Conservation (phyloP, 163 green algal species). For the Trebouxia gelatinosa region DNA sequence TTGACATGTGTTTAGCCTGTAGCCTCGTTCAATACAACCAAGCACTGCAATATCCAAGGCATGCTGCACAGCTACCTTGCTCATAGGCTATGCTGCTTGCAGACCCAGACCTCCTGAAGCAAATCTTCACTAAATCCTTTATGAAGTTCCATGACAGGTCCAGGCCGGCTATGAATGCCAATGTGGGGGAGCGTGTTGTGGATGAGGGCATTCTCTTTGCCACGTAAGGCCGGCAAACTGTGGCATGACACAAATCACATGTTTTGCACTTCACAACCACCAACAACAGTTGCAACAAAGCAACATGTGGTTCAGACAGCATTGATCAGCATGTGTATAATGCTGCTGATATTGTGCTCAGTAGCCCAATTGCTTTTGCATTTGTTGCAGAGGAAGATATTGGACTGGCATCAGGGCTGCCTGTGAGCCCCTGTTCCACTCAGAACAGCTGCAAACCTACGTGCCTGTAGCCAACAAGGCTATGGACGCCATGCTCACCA, state of each 20-base stretch:
- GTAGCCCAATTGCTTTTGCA: not conserved
- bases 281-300: not conserved
- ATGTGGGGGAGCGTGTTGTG: not conserved
- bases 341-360: too few relatives aligned
- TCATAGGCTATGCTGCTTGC: not conserved
- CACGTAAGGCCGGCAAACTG: not conserved
- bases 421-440: constrained; percentile 39
- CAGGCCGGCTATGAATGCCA: not conserved
- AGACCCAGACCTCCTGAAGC: constrained; percentile 22
- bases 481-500: not conserved
- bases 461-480: constrained; percentile 28
- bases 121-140: constrained; percentile 3
- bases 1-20: too few relatives aligned
- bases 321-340: too few relatives aligned
- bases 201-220: constrained; percentile 35
- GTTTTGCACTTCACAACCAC: not conserved
- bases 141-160: constrained; percentile 29
- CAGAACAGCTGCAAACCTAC: constrained; percentile 23
- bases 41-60: too few relatives aligned
- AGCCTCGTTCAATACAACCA: too few relatives aligned
- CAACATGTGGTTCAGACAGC: not conserved
- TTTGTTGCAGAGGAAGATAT: constrained; percentile 29
- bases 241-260: not conserved
- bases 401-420: constrained; percentile 35
- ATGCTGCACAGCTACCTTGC: not conserved